phyloP scores from a whole-genome alignment of 208 protist genomes.

The Leptomonas pyrrhocoris region DNA sequence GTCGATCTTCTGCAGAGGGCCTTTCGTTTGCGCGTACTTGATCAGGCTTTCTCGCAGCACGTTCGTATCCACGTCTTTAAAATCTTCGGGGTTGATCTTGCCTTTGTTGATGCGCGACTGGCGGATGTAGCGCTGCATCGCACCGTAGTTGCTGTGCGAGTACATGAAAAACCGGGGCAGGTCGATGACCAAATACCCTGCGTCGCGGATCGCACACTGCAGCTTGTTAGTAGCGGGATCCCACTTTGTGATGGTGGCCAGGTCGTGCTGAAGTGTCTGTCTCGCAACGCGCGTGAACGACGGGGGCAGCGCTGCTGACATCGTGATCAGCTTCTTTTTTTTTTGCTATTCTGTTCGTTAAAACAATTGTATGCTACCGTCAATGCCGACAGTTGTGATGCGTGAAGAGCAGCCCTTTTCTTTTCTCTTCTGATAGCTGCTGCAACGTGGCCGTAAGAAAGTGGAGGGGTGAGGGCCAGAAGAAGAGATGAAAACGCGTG shows the following conservation, averaged over 20 bases:
- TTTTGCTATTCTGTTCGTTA: background rate
- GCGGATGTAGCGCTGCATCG: conserved; percentile 77
- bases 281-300: conserved; percentile 39
- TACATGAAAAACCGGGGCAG: conserved; percentile 73
- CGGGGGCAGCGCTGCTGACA: conserved; percentile 22
- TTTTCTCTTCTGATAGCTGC: no score
- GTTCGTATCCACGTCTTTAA: conserved; percentile 82
- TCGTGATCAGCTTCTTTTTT: background rate
- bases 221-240: conserved; percentile 65
- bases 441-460: no score
- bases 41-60: conserved; percentile 77
- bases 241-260: conserved; percentile 54
- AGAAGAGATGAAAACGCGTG: no score
- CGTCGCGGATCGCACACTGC: conserved; percentile 75
- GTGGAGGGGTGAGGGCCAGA: no score
- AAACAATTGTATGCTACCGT: background rate
- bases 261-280: conserved; percentile 50
- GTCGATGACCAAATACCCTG: conserved; percentile 67
- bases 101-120: conserved; percentile 82
- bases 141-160: conserved; percentile 79
- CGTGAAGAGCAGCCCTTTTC: no score
- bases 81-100: conserved; percentile 84
- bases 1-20: conserved; percentile 83
- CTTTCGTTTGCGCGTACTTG: conserved; percentile 70
- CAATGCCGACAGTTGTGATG: no score